phyloP scores from a whole-genome alignment of 2,329 filamentous ascomycete genomes.

The Aureobasidium sp. region DNA sequence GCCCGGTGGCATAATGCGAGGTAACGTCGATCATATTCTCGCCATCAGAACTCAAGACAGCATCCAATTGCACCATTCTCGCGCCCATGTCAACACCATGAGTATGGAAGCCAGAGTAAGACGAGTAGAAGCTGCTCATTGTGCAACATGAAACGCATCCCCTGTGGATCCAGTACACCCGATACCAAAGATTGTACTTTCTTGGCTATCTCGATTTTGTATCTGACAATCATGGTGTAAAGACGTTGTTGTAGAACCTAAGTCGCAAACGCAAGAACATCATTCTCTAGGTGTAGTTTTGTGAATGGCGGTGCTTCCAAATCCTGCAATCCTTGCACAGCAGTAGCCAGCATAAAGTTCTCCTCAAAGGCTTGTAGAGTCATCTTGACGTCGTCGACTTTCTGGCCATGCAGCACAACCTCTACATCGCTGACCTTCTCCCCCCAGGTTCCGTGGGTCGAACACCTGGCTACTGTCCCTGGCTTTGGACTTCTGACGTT shows the following conservation, averaged over 20 bases:
- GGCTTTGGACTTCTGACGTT: constrained; percentile 51
- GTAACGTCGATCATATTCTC: constrained; percentile 44
- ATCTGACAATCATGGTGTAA: too few relatives aligned
- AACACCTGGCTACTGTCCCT: constrained; percentile 37
- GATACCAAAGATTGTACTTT: too few relatives aligned
- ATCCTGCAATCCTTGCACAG: constrained; percentile 34
- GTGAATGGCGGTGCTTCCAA: constrained; percentile 28
- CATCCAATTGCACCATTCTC: constrained; percentile 49
- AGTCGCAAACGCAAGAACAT: constrained; percentile 22
- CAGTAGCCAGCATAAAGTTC: constrained; percentile 53
- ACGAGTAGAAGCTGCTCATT: constrained; percentile 22
- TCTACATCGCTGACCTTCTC: constrained; percentile 42
- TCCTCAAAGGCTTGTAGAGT: constrained; percentile 53
- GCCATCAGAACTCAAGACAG: constrained; percentile 35
- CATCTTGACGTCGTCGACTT: constrained; percentile 47
- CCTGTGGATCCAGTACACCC: not conserved
- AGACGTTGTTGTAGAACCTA: not conserved
- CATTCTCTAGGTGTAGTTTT: constrained; percentile 25
- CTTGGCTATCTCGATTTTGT: too few relatives aligned
- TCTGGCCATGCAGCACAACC: constrained; percentile 42
- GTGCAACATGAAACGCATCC: not conserved
- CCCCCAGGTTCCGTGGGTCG: constrained; percentile 40
- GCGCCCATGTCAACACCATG: constrained; percentile 58
- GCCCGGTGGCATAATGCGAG: constrained; percentile 51
- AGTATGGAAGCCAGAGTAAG: constrained; percentile 54